These are phyloP conservation scores for Fusarium kyushuense DNA, from an alignment of 2,329 filamentous ascomycete genomes.

Conservation along the genomic window DNA sequence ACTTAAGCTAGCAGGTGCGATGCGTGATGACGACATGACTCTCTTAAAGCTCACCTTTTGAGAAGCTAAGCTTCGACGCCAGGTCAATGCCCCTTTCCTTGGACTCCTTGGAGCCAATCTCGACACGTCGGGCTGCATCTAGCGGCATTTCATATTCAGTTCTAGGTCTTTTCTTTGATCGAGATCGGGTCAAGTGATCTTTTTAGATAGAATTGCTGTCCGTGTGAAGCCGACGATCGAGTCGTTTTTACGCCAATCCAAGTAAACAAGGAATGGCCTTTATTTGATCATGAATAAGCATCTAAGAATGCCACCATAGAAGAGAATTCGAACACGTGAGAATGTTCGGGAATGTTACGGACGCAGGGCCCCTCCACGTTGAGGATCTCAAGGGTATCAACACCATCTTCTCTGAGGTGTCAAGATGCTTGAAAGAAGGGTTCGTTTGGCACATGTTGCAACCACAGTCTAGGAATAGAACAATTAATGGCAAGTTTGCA, in stretches of 20 bases:
- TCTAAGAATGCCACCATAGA: not conserved
- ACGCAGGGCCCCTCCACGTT: slow-evolving; percentile 26
- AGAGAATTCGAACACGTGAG: slow-evolving; percentile 10
- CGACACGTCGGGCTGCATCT: slow-evolving; percentile 25
- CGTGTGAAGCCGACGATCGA: slow-evolving; percentile 38
- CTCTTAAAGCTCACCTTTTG: slow-evolving; percentile 18
- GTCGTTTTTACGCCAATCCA: slow-evolving; percentile 27
- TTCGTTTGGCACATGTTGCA: not conserved
- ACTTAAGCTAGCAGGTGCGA: not conserved
- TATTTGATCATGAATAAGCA: slow-evolving; percentile 13
- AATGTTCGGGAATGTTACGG: slow-evolving; percentile 17
- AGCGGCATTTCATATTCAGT: slow-evolving; percentile 19
- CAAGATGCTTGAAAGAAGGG: slow-evolving; percentile 17
- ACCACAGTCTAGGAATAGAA: not conserved
- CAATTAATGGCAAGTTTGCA: not conserved
- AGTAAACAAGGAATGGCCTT: slow-evolving; percentile 27
- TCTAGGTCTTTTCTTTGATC: slow-evolving; percentile 35
- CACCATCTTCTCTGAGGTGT: slow-evolving; percentile 25
- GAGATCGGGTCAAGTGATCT: slow-evolving; percentile 38
- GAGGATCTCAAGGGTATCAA: slow-evolving; percentile 31
- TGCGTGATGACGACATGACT: slow-evolving; percentile 46
- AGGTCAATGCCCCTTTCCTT: slow-evolving; percentile 16
- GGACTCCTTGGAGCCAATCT: slow-evolving; percentile 25
- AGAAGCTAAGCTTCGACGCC: slow-evolving; percentile 13
- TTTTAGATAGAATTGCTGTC: slow-evolving; percentile 10